Conservation (phyloP, 257 asterid species). For the Solanum clarkiae region DNA sequence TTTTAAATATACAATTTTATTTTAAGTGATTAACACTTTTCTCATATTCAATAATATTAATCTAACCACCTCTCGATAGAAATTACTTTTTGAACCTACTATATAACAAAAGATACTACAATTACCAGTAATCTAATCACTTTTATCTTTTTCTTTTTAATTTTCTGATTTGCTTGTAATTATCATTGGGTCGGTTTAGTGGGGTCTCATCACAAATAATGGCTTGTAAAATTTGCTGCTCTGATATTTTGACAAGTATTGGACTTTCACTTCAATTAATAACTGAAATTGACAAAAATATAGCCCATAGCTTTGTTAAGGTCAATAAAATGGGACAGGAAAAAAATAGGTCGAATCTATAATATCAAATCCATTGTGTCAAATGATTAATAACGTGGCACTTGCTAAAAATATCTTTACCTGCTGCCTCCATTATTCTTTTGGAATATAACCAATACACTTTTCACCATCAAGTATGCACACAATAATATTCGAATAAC, state of each 20-base stretch:
- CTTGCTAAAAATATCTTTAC: background rate
- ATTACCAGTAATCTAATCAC: no score
- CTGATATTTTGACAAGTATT: background rate
- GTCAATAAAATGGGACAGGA: background rate
- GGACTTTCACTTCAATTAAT: background rate
- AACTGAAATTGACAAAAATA: background rate
- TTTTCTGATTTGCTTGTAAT: background rate
- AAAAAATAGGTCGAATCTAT: background rate
- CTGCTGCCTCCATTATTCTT: background rate
- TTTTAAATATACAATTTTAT: no score
- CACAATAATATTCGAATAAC: background rate
- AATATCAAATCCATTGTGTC: background rate
- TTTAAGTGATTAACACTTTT: no score
- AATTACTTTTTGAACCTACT: no score
- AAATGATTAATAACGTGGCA: background rate
- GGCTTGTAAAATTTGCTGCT: background rate
- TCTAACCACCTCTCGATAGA: no score
- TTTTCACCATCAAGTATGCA: background rate
- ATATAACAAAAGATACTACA: no score
- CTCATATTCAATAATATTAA: no score
- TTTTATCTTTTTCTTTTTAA: background rate
- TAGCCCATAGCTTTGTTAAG: background rate
- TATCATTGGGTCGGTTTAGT: background rate
- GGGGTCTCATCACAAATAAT: background rate
- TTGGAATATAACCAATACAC: background rate